Conservation (phyloP, 306 rosid species). For the Sphenostylis stenocarpa region DNA sequence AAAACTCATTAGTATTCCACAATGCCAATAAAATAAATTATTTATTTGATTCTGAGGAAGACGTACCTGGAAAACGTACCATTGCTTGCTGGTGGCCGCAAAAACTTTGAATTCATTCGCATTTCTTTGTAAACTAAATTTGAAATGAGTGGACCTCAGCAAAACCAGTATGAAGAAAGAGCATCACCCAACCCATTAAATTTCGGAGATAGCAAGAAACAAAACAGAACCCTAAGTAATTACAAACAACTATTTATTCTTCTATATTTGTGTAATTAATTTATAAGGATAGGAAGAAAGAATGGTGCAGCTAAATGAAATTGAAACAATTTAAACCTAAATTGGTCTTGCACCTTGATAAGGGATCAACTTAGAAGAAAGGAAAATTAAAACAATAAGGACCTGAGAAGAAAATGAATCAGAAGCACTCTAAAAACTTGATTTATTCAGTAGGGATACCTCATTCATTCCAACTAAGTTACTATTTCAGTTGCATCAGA, state of each 20-base stretch:
- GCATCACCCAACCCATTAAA: background rate
- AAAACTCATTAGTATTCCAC: background rate
- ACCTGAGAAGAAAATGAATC: background rate
- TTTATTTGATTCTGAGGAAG: background rate
- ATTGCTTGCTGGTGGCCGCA: background rate
- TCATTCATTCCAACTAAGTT: background rate
- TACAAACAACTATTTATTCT: background rate
- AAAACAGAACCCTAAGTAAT: background rate
- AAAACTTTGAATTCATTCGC: background rate
- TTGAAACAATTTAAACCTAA: background rate
- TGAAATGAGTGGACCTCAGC: background rate
- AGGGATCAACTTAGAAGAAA: background rate
- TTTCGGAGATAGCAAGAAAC: slow-evolving; percentile 1
- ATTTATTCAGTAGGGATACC: no score
- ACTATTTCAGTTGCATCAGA: background rate
- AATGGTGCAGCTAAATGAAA: no score
- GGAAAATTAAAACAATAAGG: background rate
- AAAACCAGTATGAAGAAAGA: background rate
- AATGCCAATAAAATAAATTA: background rate
- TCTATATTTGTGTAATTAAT: background rate
- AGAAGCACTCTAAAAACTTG: background rate
- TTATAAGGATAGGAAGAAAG: background rate
- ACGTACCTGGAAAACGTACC: background rate
- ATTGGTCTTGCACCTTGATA: background rate
- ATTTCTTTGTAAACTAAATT: background rate